Evolutionary conservation across 2,329 filamentous ascomycete genomes (phyloP).

Genomic region (Ampelomyces quisqualis): DNA sequence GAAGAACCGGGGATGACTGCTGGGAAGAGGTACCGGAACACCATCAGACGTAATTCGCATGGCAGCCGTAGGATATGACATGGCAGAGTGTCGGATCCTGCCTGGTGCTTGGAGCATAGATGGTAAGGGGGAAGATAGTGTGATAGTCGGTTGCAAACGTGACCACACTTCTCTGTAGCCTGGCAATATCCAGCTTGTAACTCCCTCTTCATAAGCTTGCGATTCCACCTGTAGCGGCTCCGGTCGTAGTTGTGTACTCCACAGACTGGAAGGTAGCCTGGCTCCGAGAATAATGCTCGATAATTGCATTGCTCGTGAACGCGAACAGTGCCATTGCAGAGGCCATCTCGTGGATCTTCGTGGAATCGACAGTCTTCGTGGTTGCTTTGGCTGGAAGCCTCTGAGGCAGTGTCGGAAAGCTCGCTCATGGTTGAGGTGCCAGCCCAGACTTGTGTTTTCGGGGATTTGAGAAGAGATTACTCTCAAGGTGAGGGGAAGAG

Average conservation of each 20-base stretch:
- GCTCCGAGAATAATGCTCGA: constrained; percentile 1
- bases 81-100: constrained; percentile 11
- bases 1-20: background rate
- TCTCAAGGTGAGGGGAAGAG: background rate
- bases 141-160: constrained; percentile 11
- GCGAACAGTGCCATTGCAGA: constrained; percentile 10
- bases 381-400: background rate
- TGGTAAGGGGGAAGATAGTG: constrained; percentile 8
- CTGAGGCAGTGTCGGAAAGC: background rate
- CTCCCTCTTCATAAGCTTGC: too few species aligned
- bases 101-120: constrained; percentile 13
- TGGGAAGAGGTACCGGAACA: constrained; percentile 19
- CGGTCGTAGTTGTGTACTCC: background rate
- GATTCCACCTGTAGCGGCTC: background rate
- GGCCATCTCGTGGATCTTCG: background rate
- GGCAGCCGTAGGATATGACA: constrained; percentile 18
- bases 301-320: constrained; percentile 7
- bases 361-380: constrained; percentile 8
- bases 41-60: constrained; percentile 18
- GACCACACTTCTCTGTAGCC: constrained; percentile 17
- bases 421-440: background rate
- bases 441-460: background rate
- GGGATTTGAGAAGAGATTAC: background rate
- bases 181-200: constrained; percentile 14
- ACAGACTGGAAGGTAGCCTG: constrained; percentile 10